Evolutionary conservation across 768 basidiomycete genomes (phyloP), one percentile per base, ranked within the genome.

Genomic region (Chlorophyllum brunneum): DNA sequence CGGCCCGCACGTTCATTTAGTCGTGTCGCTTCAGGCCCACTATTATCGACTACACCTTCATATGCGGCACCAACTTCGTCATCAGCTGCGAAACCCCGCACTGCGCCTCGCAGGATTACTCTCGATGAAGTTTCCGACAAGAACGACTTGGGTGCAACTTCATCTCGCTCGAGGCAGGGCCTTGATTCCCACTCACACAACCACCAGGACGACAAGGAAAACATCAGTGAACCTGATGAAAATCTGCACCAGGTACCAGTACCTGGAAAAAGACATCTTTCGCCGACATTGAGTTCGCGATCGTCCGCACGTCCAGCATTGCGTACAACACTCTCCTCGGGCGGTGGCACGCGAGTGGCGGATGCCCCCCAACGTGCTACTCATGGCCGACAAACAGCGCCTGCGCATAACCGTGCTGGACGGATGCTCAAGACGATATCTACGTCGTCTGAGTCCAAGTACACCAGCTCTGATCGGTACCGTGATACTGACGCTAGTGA

Each of bases 11-110:
- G 88, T 44, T 79, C 80, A 5, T 83, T 90, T 60, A 78, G 82
- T 56, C 85, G 88, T 56, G 77, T 81, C 33, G 74, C 78, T 2
- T 91, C 88, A 8, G 83, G 80, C 24, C 81, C 86, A 8, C 69
- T 75, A n/a, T 60, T 67, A 29, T 43, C 70, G 24, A 62, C 61
- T 44, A 59, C 65, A 9, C 61, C 68, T 8, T 67, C 67, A 13
- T 67, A 66, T 53, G 57, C 63, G 54, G 31, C 73, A 52, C 63
- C 68, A 20, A 65, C 67, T 8, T 58, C 69, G 15, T 65, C 69
- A 31, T 59, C 68, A 24, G 59, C 66, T 18, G 62, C 68, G 47
- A 72, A 71, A 61, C 63, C 67, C 37, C 68, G 71, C 27, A 57
- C 63, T 4, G 56, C 63, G 24, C 67, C 72, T 9, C 72, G 76